Percentiles rank a stretch among this genome's conserved stretches.
These are phyloP conservation scores for Westerdykella aurantiaca DNA, from an alignment of 2,329 filamentous ascomycete genomes.

Conservation along the genomic window DNA sequence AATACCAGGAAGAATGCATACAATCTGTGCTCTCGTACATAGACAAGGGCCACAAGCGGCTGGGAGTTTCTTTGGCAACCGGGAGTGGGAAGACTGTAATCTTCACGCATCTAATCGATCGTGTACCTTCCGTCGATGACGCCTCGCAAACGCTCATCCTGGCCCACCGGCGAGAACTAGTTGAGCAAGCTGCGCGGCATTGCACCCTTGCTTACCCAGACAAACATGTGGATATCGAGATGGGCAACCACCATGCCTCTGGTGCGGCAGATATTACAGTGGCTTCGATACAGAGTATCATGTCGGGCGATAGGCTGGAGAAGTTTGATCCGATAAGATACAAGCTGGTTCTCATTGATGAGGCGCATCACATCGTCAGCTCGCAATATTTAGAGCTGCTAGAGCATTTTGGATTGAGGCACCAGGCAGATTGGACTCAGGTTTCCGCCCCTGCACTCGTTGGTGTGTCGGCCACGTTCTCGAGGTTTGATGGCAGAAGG, in stretches of 20 bases:
- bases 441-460: slow-evolving; percentile 55
- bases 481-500: slow-evolving; percentile 75
- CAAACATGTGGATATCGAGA: slow-evolving; percentile 82
- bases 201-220: slow-evolving; percentile 74
- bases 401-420: slow-evolving; percentile 68
- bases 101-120: slow-evolving; percentile 89
- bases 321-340: slow-evolving; percentile 77
- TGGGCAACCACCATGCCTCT: slow-evolving; percentile 71
- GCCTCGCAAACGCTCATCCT: slow-evolving; percentile 81
- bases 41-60: slow-evolving; percentile 64
- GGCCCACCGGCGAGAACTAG: slow-evolving; percentile 85
- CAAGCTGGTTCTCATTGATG: slow-evolving; percentile 90
- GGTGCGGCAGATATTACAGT: slow-evolving; percentile 88
- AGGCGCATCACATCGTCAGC: slow-evolving; percentile 94
- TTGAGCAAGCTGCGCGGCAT: slow-evolving; percentile 87
- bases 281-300: slow-evolving; percentile 81
- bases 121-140: slow-evolving; percentile 54
- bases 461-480: slow-evolving; percentile 79
- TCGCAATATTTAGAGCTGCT: slow-evolving; percentile 69
- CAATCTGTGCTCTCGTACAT: slow-evolving; percentile 69
- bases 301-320: slow-evolving; percentile 65
- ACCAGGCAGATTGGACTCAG: slow-evolving; percentile 37
- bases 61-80: slow-evolving; percentile 82
- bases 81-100: slow-evolving; percentile 92
- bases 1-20: slow-evolving; percentile 91